Conservation (phyloP, 2,329 filamentous ascomycete species). For the Zarea fungicola region DNA sequence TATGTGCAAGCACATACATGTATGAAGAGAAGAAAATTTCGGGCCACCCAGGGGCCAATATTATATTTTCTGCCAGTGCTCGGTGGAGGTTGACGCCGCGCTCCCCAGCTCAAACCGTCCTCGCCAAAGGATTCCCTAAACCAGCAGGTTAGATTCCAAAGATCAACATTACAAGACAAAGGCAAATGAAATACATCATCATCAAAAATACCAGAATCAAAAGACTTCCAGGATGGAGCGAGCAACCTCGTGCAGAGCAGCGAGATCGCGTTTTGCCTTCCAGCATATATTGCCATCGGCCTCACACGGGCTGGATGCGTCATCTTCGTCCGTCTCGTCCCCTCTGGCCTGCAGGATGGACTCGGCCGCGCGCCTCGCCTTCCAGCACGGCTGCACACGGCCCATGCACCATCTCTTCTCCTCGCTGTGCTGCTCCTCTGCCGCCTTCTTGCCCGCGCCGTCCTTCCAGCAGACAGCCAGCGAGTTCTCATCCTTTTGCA, state of each 20-base stretch:
- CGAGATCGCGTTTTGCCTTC: constrained; percentile 33
- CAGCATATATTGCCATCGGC: constrained; percentile 30
- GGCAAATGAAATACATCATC: too few relatives aligned
- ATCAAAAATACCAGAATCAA: constrained; percentile 20
- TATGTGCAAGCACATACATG: background rate
- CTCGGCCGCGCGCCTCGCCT: constrained; percentile 32
- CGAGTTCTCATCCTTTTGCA: constrained; percentile 21
- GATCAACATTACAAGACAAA: too few relatives aligned
- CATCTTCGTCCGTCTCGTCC: constrained; percentile 21
- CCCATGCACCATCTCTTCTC: constrained; percentile 12
- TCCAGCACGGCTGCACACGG: background rate
- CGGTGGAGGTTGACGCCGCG: background rate
- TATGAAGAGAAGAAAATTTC: background rate
- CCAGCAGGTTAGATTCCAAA: too few relatives aligned
- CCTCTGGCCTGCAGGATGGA: constrained; percentile 27
- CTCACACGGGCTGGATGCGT: too few relatives aligned
- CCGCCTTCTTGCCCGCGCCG: too few relatives aligned
- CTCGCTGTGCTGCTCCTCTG: constrained; percentile 20
- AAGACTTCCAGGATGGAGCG: constrained; percentile 22
- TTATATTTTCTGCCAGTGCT: background rate
- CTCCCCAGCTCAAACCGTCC: too few relatives aligned
- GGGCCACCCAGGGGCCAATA: background rate
- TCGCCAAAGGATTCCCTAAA: too few relatives aligned
- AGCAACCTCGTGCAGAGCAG: constrained; percentile 23
- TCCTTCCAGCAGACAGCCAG: constrained; percentile 37